Evolutionary conservation across 139 green algal genomes (phyloP).

Genomic region (Closterium sp.): DNA sequence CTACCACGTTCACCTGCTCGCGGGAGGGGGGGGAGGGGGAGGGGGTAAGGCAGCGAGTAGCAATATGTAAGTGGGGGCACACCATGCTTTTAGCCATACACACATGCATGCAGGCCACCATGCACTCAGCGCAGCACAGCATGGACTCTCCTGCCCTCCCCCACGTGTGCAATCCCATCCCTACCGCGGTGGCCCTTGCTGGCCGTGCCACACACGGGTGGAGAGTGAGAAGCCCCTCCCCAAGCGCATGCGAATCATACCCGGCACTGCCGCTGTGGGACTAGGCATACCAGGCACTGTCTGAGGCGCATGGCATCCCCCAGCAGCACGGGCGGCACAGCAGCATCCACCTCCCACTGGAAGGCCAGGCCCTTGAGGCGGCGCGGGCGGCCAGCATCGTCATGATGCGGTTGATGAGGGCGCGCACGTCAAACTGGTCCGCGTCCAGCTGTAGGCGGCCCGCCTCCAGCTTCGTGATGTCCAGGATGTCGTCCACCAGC

Average conservation of each 20-base stretch:
- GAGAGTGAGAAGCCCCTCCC: no score
- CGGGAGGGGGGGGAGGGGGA: background rate
- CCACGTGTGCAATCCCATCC: no score
- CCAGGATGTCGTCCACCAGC: conserved; percentile 62
- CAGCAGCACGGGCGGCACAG: conserved; percentile 12
- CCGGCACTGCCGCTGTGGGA: no score
- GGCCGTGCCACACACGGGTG: no score
- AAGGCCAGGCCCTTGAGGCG: conserved; percentile 16
- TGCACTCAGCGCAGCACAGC: no score
- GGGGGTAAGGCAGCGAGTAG: background rate
- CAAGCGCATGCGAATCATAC: no score
- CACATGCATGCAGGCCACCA: no score
- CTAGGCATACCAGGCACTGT: conserved; percentile 26
- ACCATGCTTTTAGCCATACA: background rate
- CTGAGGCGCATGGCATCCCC: conserved; percentile 34
- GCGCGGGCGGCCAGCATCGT: conserved; percentile 20
- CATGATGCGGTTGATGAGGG: conserved; percentile 19
- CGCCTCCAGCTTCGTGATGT: conserved; percentile 61
- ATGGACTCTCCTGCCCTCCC: no score
- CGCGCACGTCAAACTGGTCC: conserved; percentile 36
- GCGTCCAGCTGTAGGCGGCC: conserved; percentile 59
- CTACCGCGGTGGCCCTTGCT: no score
- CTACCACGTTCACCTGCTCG: conserved; percentile 40
- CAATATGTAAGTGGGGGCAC: background rate
- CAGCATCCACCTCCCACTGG: conserved; percentile 2